Evolutionary conservation across 1,284 basidiomycete genomes (phyloP).

Genomic region (Schizophyllum amplum): DNA sequence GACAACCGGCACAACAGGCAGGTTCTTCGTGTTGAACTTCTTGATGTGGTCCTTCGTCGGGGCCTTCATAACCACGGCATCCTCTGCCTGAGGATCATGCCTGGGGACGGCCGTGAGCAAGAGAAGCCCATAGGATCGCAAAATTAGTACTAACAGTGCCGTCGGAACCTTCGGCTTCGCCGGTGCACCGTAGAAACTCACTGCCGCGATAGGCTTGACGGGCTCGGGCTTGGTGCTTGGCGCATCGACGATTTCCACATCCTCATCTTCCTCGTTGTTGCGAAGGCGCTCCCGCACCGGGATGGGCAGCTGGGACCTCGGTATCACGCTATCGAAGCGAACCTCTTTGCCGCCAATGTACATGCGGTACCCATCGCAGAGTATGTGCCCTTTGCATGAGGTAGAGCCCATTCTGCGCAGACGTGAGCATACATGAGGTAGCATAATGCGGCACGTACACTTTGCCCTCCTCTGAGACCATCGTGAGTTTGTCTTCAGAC

Average conservation of each 20-base stretch:
- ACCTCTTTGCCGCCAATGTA: slow-evolving; percentile 55
- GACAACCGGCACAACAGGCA: slow-evolving; percentile 77
- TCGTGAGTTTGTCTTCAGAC: slow-evolving; percentile 40
- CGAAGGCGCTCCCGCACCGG: slow-evolving; percentile 1
- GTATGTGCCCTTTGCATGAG: slow-evolving; percentile 49
- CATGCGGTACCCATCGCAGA: slow-evolving; percentile 40
- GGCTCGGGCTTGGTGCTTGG: not conserved
- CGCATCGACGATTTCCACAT: slow-evolving; percentile 3
- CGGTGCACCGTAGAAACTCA: slow-evolving; percentile 51
- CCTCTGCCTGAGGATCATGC: slow-evolving; percentile 68
- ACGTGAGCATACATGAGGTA: slow-evolving; percentile 6
- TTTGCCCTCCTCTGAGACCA: slow-evolving; percentile 65
- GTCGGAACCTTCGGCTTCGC: slow-evolving; percentile 36
- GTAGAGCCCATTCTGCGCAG: slow-evolving; percentile 49
- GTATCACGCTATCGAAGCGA: slow-evolving; percentile 46
- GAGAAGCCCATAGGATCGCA: slow-evolving; percentile 8
- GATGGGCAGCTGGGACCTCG: slow-evolving; percentile 41
- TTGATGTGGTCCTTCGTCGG: slow-evolving; percentile 65
- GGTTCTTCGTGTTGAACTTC: slow-evolving; percentile 64
- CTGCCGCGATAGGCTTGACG: slow-evolving; percentile 40
- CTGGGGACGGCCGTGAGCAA: slow-evolving; percentile 30
- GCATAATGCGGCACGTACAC: slow-evolving; percentile 33
- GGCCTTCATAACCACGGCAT: slow-evolving; percentile 82
- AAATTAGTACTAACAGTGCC: slow-evolving; percentile 40
- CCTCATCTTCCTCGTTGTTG: not conserved